These are phyloP conservation scores for Kuraishia ogatae DNA, from an alignment of 805 yeast genomes.

Conservation along the genomic window DNA sequence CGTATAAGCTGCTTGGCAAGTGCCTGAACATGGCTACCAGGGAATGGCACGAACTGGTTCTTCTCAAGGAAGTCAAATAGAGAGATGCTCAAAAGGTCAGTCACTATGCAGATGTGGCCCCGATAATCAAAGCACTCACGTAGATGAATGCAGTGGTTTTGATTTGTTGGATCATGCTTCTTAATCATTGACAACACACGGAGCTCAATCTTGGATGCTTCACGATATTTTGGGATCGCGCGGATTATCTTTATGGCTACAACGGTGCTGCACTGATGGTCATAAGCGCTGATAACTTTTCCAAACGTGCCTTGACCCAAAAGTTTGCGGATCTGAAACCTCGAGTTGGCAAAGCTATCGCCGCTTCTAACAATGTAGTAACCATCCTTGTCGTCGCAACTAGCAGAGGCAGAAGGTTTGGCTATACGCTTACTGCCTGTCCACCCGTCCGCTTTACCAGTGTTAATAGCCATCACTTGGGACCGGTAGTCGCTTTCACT, in stretches of 20 bases:
- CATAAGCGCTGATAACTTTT: slow-evolving; percentile 79
- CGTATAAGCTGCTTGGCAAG: slow-evolving; percentile 78
- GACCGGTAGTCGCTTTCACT: slow-evolving; percentile 9
- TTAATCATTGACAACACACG: slow-evolving; percentile 71
- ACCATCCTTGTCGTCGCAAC: slow-evolving; percentile 63
- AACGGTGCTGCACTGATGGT: slow-evolving; percentile 42
- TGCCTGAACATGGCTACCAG: slow-evolving; percentile 87
- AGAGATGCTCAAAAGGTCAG: slow-evolving; percentile 77
- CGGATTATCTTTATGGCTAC: slow-evolving; percentile 92
- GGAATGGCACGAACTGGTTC: slow-evolving; percentile 82
- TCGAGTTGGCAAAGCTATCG: slow-evolving; percentile 56
- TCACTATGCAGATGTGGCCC: slow-evolving; percentile 90
- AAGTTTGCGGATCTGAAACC: slow-evolving; percentile 58
- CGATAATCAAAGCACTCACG: slow-evolving; percentile 87
- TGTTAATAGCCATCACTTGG: slow-evolving; percentile 7
- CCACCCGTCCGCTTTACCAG: slow-evolving; percentile 11
- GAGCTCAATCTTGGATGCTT: slow-evolving; percentile 89
- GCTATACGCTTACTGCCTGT: slow-evolving; percentile 7
- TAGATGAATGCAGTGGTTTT: slow-evolving; percentile 74
- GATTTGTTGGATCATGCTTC: slow-evolving; percentile 57
- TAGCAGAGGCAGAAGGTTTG: not conserved
- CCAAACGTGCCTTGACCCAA: slow-evolving; percentile 94
- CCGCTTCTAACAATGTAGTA: slow-evolving; percentile 57
- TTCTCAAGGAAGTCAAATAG: slow-evolving; percentile 84
- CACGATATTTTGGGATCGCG: slow-evolving; percentile 88